Percentiles rank a stretch among this genome's conserved stretches.
Evolutionary conservation across 225 moss, liverwort and hornwort genomes (phyloP).

Genomic region (Sphagnum contortum): DNA sequence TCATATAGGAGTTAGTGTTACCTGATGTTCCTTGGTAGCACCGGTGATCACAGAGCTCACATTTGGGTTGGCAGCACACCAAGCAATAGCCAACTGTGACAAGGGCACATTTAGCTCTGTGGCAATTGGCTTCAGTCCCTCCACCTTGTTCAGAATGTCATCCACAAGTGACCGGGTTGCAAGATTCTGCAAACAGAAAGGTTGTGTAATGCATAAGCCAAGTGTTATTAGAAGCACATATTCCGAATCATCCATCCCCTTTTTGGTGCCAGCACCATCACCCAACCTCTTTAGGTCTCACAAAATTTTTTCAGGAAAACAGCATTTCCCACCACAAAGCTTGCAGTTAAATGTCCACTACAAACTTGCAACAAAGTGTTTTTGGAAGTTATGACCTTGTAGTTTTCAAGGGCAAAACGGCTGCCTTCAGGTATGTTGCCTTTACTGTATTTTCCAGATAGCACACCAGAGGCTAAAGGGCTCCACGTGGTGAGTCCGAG

Average conservation of each 20-base stretch:
- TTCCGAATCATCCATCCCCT: no score
- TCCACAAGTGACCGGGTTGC: constrained; percentile 59
- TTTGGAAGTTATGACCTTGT: constrained; percentile 35
- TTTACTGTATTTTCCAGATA: constrained; percentile 77
- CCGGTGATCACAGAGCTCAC: constrained; percentile 93
- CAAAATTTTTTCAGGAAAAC: no score
- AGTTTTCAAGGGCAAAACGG: constrained; percentile 60
- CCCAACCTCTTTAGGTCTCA: no score
- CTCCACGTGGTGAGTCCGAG: constrained; percentile 95
- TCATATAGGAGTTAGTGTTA: constrained; percentile 6
- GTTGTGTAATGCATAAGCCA: no score
- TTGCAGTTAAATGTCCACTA: no score
- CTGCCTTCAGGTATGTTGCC: constrained; percentile 68
- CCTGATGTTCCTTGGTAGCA: constrained; percentile 86
- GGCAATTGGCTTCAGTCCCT: constrained; percentile 67
- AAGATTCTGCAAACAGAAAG: constrained; percentile 28
- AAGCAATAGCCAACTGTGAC: constrained; percentile 82
- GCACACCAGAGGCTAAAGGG: constrained; percentile 89
- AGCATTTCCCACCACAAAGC: no score
- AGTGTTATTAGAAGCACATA: no score
- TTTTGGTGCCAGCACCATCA: no score
- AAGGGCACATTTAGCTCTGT: constrained; percentile 50
- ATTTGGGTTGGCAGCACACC: constrained; percentile 77
- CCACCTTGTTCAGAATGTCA: constrained; percentile 63
- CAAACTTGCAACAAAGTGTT: no score